phyloP scores from a whole-genome alignment of 73 alveolate species.

The Tetrahymena thermophila region DNA sequence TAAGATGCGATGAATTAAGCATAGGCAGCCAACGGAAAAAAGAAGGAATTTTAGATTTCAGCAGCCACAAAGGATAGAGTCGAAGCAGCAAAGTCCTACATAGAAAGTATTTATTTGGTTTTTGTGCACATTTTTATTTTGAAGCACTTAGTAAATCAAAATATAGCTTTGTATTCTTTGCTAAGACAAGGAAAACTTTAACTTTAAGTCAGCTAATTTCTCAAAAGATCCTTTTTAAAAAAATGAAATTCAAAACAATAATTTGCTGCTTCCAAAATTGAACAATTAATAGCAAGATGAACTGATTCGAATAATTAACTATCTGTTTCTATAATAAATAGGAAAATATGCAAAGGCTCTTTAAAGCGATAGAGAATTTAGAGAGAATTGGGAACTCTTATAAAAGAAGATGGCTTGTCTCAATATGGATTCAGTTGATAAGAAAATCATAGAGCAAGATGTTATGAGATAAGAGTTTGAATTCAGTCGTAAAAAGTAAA shows the following conservation, averaged over 20 bases:
- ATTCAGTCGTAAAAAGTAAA: background rate
- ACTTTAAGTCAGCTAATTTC: background rate
- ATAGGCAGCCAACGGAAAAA: background rate
- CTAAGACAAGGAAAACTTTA: background rate
- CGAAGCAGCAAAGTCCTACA: conserved; percentile 36
- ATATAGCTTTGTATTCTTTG: background rate
- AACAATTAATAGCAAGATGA: background rate
- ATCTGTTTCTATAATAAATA: background rate
- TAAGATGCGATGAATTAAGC: background rate
- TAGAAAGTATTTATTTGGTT: conserved; percentile 7
- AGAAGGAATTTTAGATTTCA: conserved; percentile 16
- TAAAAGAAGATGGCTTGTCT: background rate
- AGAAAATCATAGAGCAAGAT: background rate
- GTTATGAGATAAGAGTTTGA: background rate
- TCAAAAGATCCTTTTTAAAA: background rate
- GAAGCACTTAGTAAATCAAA: background rate
- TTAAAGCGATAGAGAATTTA: background rate
- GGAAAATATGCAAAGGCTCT: background rate
- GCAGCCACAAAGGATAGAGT: conserved; percentile 38
- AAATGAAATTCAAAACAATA: background rate
- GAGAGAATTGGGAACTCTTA: conserved; percentile 1
- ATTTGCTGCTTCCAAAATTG: background rate
- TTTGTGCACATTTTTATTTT: background rate
- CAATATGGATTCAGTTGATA: background rate
- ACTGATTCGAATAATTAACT: background rate